These are phyloP conservation scores for Wallemia mellicola DNA, from an alignment of 1,284 basidiomycete species.

Conservation along the genomic window DNA sequence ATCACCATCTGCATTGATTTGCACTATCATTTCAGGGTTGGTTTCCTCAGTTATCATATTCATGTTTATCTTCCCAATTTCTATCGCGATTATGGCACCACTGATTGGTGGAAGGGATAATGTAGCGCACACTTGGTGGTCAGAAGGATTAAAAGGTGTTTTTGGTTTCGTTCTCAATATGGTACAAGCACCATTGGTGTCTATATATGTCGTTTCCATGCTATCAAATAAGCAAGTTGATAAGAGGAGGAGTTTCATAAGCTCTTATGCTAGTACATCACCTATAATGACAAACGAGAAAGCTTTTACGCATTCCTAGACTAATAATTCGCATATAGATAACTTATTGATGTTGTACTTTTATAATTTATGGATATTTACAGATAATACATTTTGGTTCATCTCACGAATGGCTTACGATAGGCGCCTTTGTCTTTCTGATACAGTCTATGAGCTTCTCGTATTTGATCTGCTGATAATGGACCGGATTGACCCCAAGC, in stretches of 20 bases:
- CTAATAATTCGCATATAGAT: background rate
- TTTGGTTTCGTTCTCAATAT: background rate
- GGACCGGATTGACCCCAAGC: conserved; percentile 41
- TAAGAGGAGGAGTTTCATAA: background rate
- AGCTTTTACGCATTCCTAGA: background rate
- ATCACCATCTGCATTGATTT: background rate
- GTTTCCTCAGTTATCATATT: background rate
- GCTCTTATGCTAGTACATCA: background rate
- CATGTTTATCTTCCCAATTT: background rate
- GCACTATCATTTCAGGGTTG: background rate
- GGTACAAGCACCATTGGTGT: background rate
- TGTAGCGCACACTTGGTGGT: background rate
- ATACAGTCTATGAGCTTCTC: conserved; percentile 58
- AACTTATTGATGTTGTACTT: background rate
- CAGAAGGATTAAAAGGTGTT: background rate
- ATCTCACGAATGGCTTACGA: conserved; percentile 1
- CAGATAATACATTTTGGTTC: too few species aligned
- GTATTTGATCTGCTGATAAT: conserved; percentile 52
- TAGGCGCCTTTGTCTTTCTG: conserved; percentile 36
- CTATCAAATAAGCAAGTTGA: background rate
- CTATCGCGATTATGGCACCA: background rate
- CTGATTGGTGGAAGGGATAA: background rate
- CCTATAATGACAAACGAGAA: background rate
- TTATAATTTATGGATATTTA: background rate
- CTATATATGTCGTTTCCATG: background rate